These are phyloP conservation scores for Erythrophleum fordii DNA, from an alignment of 306 rosid genomes.

Conservation along the genomic window DNA sequence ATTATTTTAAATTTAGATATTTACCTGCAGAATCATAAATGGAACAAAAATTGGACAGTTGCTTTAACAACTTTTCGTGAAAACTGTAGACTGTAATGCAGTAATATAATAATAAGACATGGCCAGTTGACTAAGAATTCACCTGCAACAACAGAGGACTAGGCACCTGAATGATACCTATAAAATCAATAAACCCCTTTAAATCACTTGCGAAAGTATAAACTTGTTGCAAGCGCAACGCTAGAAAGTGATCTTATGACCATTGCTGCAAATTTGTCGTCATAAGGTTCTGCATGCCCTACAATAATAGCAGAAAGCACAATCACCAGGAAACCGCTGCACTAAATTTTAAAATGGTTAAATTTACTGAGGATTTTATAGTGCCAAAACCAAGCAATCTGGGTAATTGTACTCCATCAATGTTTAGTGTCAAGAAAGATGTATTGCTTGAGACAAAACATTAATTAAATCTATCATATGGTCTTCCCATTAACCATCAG, in stretches of 20 bases:
- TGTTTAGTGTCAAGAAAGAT: neutral
- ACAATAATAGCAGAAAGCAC: conserved; percentile 20
- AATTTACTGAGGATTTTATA: neutral
- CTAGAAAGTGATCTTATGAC: neutral
- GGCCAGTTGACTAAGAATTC: conserved; percentile 6
- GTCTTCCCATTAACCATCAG: neutral
- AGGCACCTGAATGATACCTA: conserved; percentile 1
- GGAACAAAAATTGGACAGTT: neutral
- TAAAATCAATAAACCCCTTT: conserved; percentile 27
- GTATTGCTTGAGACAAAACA: neutral
- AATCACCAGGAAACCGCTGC: neutral
- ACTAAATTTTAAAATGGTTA: neutral
- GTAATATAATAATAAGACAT: neutral
- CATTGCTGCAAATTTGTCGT: conserved; percentile 23
- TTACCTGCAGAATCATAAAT: conserved; percentile 35
- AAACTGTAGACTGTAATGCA: neutral
- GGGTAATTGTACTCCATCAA: neutral
- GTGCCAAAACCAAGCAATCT: neutral
- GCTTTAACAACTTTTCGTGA: neutral
- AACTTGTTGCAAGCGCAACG: neutral
- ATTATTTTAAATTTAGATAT: neutral
- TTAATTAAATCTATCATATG: neutral
- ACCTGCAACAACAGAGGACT: conserved; percentile 30
- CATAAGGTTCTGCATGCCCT: conserved; percentile 16
- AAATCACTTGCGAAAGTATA: conserved; percentile 8